Evolutionary conservation across 2,329 filamentous ascomycete species (phyloP).

Genomic region (Alternaria sp.): DNA sequence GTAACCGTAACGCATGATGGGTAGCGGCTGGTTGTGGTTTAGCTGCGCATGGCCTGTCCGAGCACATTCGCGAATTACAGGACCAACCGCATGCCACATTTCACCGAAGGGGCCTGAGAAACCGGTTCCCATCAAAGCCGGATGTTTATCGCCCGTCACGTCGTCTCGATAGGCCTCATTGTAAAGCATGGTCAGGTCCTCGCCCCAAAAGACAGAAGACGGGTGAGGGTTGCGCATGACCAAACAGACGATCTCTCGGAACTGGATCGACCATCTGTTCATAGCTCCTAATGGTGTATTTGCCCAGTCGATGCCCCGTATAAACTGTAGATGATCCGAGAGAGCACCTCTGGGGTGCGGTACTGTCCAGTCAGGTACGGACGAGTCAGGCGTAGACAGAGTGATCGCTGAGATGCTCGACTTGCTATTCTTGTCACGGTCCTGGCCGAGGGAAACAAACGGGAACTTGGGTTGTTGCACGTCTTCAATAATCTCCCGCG

Average conservation of each 20-base stretch:
- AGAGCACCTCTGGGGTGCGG: conserved; percentile 29
- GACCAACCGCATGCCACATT: conserved; percentile 49
- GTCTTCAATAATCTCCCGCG: background rate
- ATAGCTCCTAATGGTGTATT: conserved; percentile 57
- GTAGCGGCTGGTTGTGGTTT: conserved; percentile 37
- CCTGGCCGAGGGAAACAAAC: conserved; percentile 15
- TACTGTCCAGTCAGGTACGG: conserved; percentile 37
- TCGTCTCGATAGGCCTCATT: conserved; percentile 49
- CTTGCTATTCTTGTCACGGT: conserved; percentile 24
- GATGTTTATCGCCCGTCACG: conserved; percentile 36
- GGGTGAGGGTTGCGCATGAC: conserved; percentile 42
- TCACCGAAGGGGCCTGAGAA: conserved; percentile 46
- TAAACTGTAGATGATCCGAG: conserved; percentile 40
- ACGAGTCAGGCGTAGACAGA: conserved; percentile 28
- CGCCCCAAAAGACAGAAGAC: conserved; percentile 46
- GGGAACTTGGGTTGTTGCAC: conserved; percentile 14
- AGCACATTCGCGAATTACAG: conserved; percentile 37
- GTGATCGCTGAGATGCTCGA: conserved; percentile 27
- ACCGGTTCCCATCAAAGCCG: conserved; percentile 41
- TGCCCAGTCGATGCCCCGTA: conserved; percentile 57
- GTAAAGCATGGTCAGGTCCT: conserved; percentile 44
- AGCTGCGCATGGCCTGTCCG: conserved; percentile 36
- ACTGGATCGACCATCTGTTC: conserved; percentile 54
- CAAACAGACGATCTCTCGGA: conserved; percentile 51
- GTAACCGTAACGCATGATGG: conserved; percentile 37